phyloP scores from a whole-genome alignment of 2,329 filamentous ascomycete genomes.

The Colletotrichum cordylinicola region DNA sequence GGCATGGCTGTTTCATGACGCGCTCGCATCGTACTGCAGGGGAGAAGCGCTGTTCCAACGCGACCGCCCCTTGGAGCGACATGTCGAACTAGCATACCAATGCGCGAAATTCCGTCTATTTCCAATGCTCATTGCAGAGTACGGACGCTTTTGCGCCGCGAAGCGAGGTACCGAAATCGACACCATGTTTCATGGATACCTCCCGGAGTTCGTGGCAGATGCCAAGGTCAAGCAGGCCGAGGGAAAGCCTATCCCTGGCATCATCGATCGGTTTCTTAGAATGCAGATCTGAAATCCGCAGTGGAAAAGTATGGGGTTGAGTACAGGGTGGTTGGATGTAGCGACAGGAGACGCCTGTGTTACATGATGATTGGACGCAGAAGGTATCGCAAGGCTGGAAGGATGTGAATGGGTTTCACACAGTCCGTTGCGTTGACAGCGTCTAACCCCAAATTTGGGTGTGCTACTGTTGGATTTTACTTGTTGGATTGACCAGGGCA shows the following conservation, averaged over 20 bases:
- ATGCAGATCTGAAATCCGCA: neutral
- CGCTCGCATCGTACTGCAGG: neutral
- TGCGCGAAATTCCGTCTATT: neutral
- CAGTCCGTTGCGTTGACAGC: too few species aligned
- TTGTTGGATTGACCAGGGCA: neutral
- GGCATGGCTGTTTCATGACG: neutral
- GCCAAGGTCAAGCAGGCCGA: neutral
- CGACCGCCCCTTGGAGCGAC: neutral
- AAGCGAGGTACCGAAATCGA: neutral
- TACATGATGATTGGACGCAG: neutral
- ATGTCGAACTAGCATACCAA: neutral
- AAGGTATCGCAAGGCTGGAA: neutral
- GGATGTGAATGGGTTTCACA: neutral
- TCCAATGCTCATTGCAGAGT: neutral
- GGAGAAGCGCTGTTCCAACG: neutral
- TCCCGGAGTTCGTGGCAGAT: neutral
- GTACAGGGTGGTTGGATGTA: neutral
- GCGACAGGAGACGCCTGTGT: neutral
- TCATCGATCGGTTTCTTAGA: neutral
- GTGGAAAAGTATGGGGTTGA: too few species aligned
- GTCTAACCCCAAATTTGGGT: neutral
- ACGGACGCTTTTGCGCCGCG: neutral
- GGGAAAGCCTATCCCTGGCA: neutral
- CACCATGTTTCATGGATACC: neutral
- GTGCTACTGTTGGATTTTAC: neutral